Percentiles rank a stretch among this genome's conserved stretches.
These are phyloP conservation scores for Mortierella hygrophila DNA, from an alignment of 192 early-diverging fungal species.

Conservation along the genomic window DNA sequence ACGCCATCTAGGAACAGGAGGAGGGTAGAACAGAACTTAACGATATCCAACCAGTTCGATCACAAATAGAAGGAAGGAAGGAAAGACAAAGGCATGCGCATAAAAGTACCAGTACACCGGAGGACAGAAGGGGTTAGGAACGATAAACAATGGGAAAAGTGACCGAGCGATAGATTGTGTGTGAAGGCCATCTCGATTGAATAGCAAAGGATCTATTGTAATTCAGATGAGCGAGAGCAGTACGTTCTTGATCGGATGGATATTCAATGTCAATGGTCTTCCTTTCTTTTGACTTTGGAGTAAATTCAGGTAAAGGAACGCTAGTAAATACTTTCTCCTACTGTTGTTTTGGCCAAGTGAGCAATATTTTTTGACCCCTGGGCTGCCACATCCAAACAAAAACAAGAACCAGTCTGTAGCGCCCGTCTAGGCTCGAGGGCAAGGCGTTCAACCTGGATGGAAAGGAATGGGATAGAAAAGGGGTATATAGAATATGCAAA, in stretches of 20 bases:
- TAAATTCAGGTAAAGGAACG: background rate
- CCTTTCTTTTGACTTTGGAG: background rate
- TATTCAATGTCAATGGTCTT: background rate
- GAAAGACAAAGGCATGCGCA: background rate
- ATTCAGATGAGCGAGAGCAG: background rate
- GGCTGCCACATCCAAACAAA: no score
- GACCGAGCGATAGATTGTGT: background rate
- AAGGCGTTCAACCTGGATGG: background rate
- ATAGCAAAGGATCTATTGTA: background rate
- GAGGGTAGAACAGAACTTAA: background rate
- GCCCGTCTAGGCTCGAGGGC: background rate
- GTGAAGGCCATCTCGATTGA: background rate
- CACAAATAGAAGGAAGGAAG: background rate
- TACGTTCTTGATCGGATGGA: background rate
- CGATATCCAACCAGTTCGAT: background rate
- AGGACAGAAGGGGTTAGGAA: background rate
- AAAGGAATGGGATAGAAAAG: background rate
- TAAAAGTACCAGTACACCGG: background rate
- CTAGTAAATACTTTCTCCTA: background rate
- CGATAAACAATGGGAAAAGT: background rate
- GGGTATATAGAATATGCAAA: background rate
- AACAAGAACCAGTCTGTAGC: background rate
- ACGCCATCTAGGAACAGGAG: background rate
- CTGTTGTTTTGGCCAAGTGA: constrained; percentile 4
- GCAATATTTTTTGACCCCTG: background rate